A percentile compares a stretch with the other conserved stretches of the same genome.
These are phyloP conservation scores for Naegleria gruberi DNA, from an alignment of 208 protist genomes.

Conservation along the genomic window DNA sequence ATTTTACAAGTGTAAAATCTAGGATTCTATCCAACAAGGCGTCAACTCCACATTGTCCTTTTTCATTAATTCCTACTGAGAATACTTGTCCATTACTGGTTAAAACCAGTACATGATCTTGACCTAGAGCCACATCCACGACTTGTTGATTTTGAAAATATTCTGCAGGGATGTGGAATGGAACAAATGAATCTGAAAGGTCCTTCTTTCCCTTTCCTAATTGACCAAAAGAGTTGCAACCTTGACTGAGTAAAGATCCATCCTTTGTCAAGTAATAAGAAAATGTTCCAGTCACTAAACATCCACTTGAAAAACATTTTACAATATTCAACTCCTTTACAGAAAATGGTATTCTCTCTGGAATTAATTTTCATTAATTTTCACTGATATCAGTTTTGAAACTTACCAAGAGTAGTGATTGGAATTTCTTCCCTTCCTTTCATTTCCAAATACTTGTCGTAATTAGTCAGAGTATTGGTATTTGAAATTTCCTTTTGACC, in stretches of 20 bases:
- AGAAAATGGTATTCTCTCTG: background rate
- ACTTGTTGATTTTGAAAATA: background rate
- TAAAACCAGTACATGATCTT: background rate
- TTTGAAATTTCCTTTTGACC: background rate
- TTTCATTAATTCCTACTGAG: background rate
- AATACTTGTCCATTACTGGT: background rate
- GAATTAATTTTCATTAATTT: background rate
- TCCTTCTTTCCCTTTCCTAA: background rate
- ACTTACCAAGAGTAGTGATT: too few species aligned
- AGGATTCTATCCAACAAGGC: background rate
- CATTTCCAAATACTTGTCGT: too few species aligned
- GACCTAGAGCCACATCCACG: background rate
- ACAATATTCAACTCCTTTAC: background rate
- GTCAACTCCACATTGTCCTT: background rate
- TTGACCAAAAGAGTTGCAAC: background rate
- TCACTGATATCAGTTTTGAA: too few species aligned
- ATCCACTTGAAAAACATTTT: background rate
- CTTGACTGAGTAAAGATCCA: background rate
- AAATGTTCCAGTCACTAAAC: background rate
- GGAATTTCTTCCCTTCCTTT: too few species aligned
- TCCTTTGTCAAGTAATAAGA: background rate
- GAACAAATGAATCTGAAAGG: background rate
- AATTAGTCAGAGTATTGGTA: background rate
- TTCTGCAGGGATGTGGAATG: background rate
- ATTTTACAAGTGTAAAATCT: background rate